Evolutionary conservation across 1,284 basidiomycete genomes (phyloP).

Genomic region (Sporisorium iseilematis-ciliati): DNA sequence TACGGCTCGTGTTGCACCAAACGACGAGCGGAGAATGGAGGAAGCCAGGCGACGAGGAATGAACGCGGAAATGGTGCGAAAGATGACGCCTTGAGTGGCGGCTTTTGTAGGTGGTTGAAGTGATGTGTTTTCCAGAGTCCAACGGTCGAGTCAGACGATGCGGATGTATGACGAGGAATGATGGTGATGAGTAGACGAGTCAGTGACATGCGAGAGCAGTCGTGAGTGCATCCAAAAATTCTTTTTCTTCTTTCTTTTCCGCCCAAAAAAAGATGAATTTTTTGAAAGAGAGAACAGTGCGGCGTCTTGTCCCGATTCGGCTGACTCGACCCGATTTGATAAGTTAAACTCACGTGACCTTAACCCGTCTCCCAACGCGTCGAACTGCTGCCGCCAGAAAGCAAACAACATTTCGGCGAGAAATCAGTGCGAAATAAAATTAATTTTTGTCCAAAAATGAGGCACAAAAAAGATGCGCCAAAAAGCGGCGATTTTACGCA

Average conservation of each 20-base stretch:
- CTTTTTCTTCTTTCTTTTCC: conserved; percentile 16
- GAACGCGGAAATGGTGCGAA: conserved; percentile 32
- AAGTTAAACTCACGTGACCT: conserved; percentile 26
- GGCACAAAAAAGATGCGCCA: conserved; percentile 6
- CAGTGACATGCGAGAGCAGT: neutral
- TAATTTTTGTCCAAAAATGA: conserved; percentile 9
- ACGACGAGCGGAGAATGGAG: conserved; percentile 25
- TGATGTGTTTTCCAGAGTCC: neutral
- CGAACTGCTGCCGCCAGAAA: too few species aligned
- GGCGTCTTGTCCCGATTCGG: conserved; percentile 13
- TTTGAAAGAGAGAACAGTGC: conserved; percentile 2
- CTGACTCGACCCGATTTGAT: conserved; percentile 21
- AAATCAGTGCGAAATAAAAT: neutral
- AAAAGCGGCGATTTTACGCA: neutral
- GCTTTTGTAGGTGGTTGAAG: neutral
- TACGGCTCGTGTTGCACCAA: conserved; percentile 15
- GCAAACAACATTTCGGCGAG: neutral
- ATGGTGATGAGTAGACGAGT: neutral
- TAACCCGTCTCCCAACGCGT: too few species aligned
- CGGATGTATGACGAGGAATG: neutral
- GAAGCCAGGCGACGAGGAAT: conserved; percentile 32
- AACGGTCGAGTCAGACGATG: neutral
- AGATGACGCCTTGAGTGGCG: conserved; percentile 5
- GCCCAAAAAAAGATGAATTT: conserved; percentile 22
- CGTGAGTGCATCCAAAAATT: too few species aligned